Conservation (phyloP, 2,329 filamentous ascomycete species). For the Thelonectria blattea region DNA sequence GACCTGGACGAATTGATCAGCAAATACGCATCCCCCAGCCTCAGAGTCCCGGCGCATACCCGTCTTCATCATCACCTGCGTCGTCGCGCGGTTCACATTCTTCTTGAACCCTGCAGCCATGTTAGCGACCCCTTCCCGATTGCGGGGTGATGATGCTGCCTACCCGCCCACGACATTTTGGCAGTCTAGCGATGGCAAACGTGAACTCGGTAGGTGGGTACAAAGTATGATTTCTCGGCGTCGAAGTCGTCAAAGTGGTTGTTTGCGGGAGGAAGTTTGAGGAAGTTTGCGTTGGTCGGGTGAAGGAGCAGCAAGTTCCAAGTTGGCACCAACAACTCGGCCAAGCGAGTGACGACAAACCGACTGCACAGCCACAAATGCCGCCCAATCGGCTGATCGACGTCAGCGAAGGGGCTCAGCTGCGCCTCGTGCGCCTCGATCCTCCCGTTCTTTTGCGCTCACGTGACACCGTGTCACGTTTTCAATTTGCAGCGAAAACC, state of each 20-base stretch:
- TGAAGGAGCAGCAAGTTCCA: constrained; percentile 25
- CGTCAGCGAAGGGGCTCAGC: constrained; percentile 39
- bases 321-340: constrained; percentile 28
- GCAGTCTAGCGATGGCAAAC: constrained; percentile 29
- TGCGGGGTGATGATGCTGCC: constrained; percentile 38
- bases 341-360: constrained; percentile 40
- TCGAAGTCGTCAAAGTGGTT: constrained; percentile 16
- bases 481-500: constrained; percentile 10
- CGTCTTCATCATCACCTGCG: constrained; percentile 99
- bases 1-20: constrained; percentile 58
- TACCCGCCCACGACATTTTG: constrained; percentile 76
- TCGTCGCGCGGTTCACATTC: constrained; percentile 97
- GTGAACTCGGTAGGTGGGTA: constrained; percentile 17
- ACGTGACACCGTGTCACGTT: constrained; percentile 40
- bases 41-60: constrained; percentile 54
- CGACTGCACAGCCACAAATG: constrained; percentile 42
- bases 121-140: constrained; percentile 42
- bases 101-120: constrained; percentile 65
- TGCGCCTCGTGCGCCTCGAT: constrained; percentile 9
- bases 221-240: constrained; percentile 15
- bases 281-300: constrained; percentile 21
- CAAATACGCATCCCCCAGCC: not conserved
- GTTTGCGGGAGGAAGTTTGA: constrained; percentile 15
- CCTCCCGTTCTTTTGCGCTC: constrained; percentile 23
- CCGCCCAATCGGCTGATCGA: constrained; percentile 42